Percentiles rank a stretch among this genome's conserved stretches.
These are phyloP conservation scores for Neurospora africana DNA, from an alignment of 495 filamentous ascomycete species.

Conservation along the genomic window DNA sequence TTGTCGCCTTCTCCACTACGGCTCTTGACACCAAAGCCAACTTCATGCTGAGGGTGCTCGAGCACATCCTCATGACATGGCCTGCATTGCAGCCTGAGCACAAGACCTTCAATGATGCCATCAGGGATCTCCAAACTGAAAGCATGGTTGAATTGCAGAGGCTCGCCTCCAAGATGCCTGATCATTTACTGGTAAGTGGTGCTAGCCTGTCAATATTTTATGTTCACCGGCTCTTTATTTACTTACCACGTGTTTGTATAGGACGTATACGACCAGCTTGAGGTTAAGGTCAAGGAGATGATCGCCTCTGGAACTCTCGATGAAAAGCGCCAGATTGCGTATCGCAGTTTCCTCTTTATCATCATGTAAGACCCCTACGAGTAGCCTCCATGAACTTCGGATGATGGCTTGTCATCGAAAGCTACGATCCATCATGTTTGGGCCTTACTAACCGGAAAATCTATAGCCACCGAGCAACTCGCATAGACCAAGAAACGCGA, in stretches of 20 bases:
- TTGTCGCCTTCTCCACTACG: slow-evolving; percentile 74
- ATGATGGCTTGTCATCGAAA: not conserved
- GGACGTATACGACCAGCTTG: slow-evolving; percentile 78
- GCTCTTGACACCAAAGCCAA: slow-evolving; percentile 66
- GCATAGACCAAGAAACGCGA: slow-evolving; percentile 55
- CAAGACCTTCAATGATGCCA: slow-evolving; percentile 74
- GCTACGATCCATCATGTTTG: not conserved
- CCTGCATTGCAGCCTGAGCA: slow-evolving; percentile 57
- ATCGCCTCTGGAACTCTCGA: slow-evolving; percentile 61
- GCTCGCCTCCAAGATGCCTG: slow-evolving; percentile 79
- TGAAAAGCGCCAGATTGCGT: slow-evolving; percentile 53
- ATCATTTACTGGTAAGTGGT: slow-evolving; percentile 60
- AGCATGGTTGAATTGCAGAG: slow-evolving; percentile 80
- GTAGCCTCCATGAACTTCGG: not conserved
- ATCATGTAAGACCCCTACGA: slow-evolving; percentile 56
- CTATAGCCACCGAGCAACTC: slow-evolving; percentile 63
- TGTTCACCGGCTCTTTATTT: not conserved
- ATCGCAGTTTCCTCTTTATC: slow-evolving; percentile 78
- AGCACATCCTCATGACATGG: slow-evolving; percentile 77
- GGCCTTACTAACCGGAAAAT: slow-evolving; percentile 8
- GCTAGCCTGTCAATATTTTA: not conserved
- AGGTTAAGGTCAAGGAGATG: slow-evolving; percentile 73
- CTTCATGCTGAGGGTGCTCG: slow-evolving; percentile 78
- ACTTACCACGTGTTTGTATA: slow-evolving; percentile 9
- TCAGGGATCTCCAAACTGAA: slow-evolving; percentile 72